These are phyloP conservation scores for Chenopodium formosanum DNA, from an alignment of 148 eudicot genomes.

Conservation along the genomic window DNA sequence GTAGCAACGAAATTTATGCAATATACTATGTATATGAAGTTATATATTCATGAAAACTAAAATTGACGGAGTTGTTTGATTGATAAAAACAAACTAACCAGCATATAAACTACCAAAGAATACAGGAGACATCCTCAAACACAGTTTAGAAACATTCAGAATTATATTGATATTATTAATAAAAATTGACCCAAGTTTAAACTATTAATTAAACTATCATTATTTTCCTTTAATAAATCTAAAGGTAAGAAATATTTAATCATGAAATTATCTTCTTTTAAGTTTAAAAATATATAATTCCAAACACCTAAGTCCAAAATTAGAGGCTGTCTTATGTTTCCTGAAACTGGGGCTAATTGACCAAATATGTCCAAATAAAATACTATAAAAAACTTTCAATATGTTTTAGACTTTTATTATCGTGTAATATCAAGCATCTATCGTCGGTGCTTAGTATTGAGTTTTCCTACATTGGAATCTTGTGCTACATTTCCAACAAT, in stretches of 20 bases:
- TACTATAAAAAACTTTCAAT: background rate
- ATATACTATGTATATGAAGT: no score
- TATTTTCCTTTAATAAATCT: background rate
- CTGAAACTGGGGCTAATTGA: background rate
- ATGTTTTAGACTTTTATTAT: background rate
- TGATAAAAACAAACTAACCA: background rate
- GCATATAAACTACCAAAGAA: background rate
- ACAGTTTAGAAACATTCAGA: no score
- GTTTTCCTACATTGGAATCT: slow-evolving; percentile 1
- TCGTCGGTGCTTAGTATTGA: background rate
- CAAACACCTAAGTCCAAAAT: slow-evolving; percentile 2
- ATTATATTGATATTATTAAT: background rate
- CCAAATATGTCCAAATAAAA: background rate
- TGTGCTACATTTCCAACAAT: background rate
- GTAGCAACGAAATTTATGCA: no score
- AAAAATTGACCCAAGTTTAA: background rate
- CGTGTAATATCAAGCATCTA: background rate
- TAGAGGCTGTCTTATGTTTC: background rate
- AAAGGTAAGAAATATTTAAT: background rate
- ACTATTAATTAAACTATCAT: background rate
- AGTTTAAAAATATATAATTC: background rate
- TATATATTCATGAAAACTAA: no score
- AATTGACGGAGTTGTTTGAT: background rate
- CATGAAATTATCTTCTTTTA: background rate
- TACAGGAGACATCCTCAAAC: slow-evolving; percentile 3